Percentiles rank a stretch among this genome's conserved stretches.
These are phyloP conservation scores for Aspergillus glaucus DNA, from an alignment of 2,329 filamentous ascomycete genomes.

Conservation along the genomic window DNA sequence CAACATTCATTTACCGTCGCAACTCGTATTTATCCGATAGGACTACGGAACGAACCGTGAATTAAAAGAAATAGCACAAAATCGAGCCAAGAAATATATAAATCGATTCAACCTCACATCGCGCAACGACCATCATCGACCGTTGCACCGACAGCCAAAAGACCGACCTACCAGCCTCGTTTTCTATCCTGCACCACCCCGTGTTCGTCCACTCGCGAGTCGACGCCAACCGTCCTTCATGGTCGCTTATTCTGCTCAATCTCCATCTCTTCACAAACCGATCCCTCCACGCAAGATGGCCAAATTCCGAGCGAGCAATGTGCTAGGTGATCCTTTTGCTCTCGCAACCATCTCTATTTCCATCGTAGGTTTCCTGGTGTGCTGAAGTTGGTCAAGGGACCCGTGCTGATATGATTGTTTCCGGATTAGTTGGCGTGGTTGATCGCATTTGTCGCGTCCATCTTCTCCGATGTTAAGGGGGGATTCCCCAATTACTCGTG, in stretches of 20 bases:
- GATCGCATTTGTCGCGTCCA: constrained; percentile 80
- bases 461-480: constrained; percentile 58
- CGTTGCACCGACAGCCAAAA: neutral
- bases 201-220: no score
- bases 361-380: constrained; percentile 56
- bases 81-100: neutral
- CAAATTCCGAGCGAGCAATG: constrained; percentile 73
- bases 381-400: constrained; percentile 1
- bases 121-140: neutral
- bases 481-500: constrained; percentile 80
- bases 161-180: neutral
- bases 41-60: neutral
- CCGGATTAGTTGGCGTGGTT: constrained; percentile 77
- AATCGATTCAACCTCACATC: neutral
- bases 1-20: neutral
- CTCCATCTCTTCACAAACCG: constrained; percentile 16
- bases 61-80: neutral
- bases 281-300: constrained; percentile 32
- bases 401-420: constrained; percentile 1
- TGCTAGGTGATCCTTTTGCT: constrained; percentile 93
- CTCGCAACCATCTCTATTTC: constrained; percentile 90
- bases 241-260: constrained; percentile 16
- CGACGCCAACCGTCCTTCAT: constrained; percentile 13
- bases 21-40: neutral
- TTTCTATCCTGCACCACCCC: no score